A percentile compares a stretch with the other conserved stretches of the same genome.
These are phyloP conservation scores for Neopestalotiopsis rosae DNA, from an alignment of 2,329 filamentous ascomycete species.

Conservation along the genomic window DNA sequence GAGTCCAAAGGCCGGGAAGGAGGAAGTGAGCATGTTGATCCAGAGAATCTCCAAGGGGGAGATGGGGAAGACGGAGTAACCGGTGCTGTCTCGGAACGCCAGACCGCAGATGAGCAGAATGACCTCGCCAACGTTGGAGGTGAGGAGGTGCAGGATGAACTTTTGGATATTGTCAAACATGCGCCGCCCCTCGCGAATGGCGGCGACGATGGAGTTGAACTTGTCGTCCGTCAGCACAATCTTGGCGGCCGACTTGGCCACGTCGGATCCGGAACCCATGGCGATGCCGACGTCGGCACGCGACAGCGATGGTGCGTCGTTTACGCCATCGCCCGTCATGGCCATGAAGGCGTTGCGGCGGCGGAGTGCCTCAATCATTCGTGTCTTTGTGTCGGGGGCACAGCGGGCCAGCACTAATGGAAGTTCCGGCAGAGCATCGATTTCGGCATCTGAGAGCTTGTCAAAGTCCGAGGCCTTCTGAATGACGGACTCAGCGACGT, in stretches of 20 bases:
- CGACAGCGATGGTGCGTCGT: conserved; percentile 83
- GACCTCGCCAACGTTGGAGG: conserved; percentile 74
- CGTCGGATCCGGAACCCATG: conserved; percentile 88
- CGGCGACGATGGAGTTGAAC: conserved; percentile 84
- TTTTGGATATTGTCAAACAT: conserved; percentile 93
- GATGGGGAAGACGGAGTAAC: conserved; percentile 72
- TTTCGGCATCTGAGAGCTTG: conserved; percentile 73
- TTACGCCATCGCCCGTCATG: conserved; percentile 90
- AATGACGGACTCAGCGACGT: conserved; percentile 71
- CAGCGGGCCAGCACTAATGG: conserved; percentile 85
- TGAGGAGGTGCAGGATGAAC: conserved; percentile 80
- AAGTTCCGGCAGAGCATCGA: conserved; percentile 76
- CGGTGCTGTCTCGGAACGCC: conserved; percentile 66
- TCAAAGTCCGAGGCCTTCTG: conserved; percentile 82
- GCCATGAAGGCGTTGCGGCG: conserved; percentile 78
- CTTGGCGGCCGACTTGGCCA: conserved; percentile 80
- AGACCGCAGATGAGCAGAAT: conserved; percentile 71
- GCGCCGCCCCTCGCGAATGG: conserved; percentile 81
- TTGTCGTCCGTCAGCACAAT: conserved; percentile 90
- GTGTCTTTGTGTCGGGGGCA: conserved; percentile 84
- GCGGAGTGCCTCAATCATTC: conserved; percentile 89
- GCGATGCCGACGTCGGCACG: conserved; percentile 86
- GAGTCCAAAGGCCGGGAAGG: conserved; percentile 73
- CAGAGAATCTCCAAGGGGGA: conserved; percentile 77
- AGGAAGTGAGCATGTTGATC: conserved; percentile 78